A percentile compares a stretch with the other conserved stretches of the same genome.
These are phyloP conservation scores for Caryopteris hybrid DNA, from an alignment of 305 asterid species.

Conservation along the genomic window DNA sequence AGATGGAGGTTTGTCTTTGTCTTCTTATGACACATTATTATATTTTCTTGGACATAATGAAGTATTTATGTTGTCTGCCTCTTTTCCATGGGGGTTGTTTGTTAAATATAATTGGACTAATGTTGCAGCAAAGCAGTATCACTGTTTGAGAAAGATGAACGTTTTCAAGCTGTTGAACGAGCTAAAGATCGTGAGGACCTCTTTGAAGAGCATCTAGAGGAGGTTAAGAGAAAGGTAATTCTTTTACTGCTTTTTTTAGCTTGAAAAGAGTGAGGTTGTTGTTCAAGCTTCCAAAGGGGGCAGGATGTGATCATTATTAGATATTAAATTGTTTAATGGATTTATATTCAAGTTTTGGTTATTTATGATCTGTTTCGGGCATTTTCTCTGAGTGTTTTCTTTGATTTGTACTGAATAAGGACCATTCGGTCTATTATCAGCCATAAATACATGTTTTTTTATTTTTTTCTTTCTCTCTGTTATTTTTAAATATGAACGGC, in stretches of 20 bases:
- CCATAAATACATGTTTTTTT: neutral
- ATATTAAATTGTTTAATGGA: constrained; percentile 2
- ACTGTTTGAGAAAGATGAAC: constrained; percentile 76
- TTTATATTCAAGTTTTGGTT: neutral
- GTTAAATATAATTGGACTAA: constrained; percentile 18
- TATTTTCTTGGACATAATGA: constrained; percentile 1
- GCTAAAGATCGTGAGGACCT: constrained; percentile 83
- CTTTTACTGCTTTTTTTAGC: neutral
- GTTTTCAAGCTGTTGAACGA: constrained; percentile 82
- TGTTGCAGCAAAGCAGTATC: constrained; percentile 68
- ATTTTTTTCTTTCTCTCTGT: neutral
- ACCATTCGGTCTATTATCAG: neutral
- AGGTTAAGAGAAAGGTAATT: constrained; percentile 74
- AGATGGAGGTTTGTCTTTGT: constrained; percentile 78
- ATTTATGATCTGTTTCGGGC: neutral
- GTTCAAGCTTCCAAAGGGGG: neutral
- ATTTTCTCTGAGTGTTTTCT: neutral
- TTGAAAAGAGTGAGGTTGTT: neutral
- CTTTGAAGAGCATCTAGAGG: constrained; percentile 65
- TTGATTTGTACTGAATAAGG: neutral
- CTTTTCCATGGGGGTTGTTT: neutral
- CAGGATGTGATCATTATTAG: neutral
- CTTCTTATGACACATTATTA: constrained; percentile 12
- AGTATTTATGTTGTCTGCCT: constrained; percentile 3
- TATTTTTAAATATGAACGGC: neutral